phyloP scores from a whole-genome alignment of 2,329 filamentous ascomycete species.

The Anisogramma anomala region DNA sequence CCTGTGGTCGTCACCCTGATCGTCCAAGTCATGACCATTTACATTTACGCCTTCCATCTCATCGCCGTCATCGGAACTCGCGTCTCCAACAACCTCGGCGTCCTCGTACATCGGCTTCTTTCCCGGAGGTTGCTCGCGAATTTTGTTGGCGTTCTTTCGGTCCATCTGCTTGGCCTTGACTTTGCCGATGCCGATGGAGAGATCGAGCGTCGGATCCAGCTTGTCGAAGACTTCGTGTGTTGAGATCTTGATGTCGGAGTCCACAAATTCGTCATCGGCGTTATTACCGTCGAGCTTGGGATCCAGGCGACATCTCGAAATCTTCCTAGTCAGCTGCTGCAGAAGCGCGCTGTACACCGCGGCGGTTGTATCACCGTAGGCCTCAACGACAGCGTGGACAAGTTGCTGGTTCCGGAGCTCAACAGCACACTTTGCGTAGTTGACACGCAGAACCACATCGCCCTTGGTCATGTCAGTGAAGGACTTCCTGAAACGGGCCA shows the following conservation, averaged over 20 bases:
- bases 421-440: conserved; percentile 74
- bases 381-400: conserved; percentile 57
- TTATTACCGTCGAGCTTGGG: conserved; percentile 34
- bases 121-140: conserved; percentile 23
- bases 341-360: conserved; percentile 69
- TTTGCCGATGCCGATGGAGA: conserved; percentile 47
- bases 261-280: conserved; percentile 23
- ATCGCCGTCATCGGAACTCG: conserved; percentile 28
- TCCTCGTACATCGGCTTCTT: conserved; percentile 17
- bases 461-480: conserved; percentile 7
- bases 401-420: conserved; percentile 71
- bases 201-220: conserved; percentile 40
- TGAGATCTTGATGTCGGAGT: conserved; percentile 29
- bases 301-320: conserved; percentile 55
- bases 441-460: conserved; percentile 64
- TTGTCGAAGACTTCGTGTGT: conserved; percentile 46
- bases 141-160: conserved; percentile 35
- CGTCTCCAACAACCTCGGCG: conserved; percentile 23
- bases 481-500: not conserved
- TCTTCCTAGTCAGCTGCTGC: conserved; percentile 55
- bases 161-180: conserved; percentile 35
- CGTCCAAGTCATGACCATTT: conserved; percentile 26
- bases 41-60: conserved; percentile 15
- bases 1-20: conserved; percentile 23
- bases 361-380: conserved; percentile 62